These are phyloP conservation scores for Scopulariopsis brevicaulis DNA, from an alignment of 2,329 filamentous ascomycete species.

Conservation along the genomic window DNA sequence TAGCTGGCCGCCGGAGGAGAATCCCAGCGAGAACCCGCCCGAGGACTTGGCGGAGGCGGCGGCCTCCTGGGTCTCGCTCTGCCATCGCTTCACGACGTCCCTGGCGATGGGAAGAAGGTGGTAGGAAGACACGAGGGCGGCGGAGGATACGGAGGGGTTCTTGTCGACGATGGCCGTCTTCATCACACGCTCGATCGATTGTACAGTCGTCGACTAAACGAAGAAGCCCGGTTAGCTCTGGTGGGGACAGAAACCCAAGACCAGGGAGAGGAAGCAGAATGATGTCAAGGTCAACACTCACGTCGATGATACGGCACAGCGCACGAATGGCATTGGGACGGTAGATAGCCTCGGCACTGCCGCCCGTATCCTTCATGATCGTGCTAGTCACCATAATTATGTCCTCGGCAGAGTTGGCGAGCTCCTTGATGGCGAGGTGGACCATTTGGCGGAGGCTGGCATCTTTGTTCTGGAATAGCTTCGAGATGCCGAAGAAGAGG, in stretches of 20 bases:
- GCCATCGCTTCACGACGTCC: conserved; percentile 94
- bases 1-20: conserved; percentile 65
- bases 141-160: conserved; percentile 92
- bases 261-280: not conserved
- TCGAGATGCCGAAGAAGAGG: conserved; percentile 97
- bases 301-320: conserved; percentile 92
- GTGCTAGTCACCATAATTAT: conserved; percentile 99
- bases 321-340: conserved; percentile 93
- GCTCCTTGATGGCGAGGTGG: conserved; percentile 94
- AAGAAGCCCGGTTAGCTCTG: not conserved
- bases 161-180: conserved; percentile 99
- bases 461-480: conserved; percentile 99
- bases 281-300: conserved; percentile 29
- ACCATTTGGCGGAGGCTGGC: conserved; percentile 97
- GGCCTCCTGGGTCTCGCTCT: conserved; percentile 96
- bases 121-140: conserved; percentile 91
- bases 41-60: conserved; percentile 83
- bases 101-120: conserved; percentile 92
- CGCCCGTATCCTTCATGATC: conserved; percentile 98
- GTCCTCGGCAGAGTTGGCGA: conserved; percentile 90
- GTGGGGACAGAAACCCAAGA: not conserved
- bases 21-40: conserved; percentile 81
- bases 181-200: conserved; percentile 95
- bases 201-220: conserved; percentile 74
- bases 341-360: conserved; percentile 87